phyloP scores from a whole-genome alignment of 2,329 filamentous ascomycete genomes.

The Dactylellina leptospora region DNA sequence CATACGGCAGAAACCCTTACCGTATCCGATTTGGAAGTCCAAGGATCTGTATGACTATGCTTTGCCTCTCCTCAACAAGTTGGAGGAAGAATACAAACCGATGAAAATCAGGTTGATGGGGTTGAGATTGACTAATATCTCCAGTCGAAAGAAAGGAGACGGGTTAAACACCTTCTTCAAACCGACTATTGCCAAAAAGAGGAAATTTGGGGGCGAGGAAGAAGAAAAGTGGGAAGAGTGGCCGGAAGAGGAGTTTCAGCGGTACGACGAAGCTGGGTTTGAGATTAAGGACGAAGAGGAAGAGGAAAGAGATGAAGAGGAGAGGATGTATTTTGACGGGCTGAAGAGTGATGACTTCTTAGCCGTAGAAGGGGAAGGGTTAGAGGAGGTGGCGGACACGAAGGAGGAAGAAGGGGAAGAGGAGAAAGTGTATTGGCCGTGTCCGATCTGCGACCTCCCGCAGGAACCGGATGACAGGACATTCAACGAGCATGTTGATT shows the following conservation, averaged over 20 bases:
- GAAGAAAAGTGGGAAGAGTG: slow-evolving; percentile 72
- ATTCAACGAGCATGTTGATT: slow-evolving; percentile 93
- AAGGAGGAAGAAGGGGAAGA: slow-evolving; percentile 41
- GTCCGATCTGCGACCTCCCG: slow-evolving; percentile 78
- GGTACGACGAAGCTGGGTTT: slow-evolving; percentile 53
- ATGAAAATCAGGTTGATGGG: slow-evolving; percentile 83
- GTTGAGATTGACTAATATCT: slow-evolving; percentile 82
- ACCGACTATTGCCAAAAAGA: slow-evolving; percentile 60
- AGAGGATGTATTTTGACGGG: slow-evolving; percentile 56
- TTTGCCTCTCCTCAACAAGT: slow-evolving; percentile 81
- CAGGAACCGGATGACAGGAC: slow-evolving; percentile 76
- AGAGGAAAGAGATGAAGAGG: slow-evolving; percentile 68
- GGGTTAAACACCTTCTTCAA: slow-evolving; percentile 76
- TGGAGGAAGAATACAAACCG: slow-evolving; percentile 61
- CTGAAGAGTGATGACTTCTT: slow-evolving; percentile 51
- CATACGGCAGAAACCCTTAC: slow-evolving; percentile 79
- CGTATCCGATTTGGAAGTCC: slow-evolving; percentile 75
- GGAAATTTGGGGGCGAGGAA: slow-evolving; percentile 61
- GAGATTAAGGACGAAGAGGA: slow-evolving; percentile 64
- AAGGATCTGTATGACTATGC: slow-evolving; percentile 85
- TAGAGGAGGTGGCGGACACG: slow-evolving; percentile 22
- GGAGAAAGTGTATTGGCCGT: slow-evolving; percentile 75
- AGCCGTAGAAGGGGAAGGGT: slow-evolving; percentile 13
- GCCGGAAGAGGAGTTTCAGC: slow-evolving; percentile 70
- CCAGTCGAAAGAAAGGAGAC: slow-evolving; percentile 82